phyloP scores from a whole-genome alignment of 1,284 basidiomycete species.

The Puccinia horiana region DNA sequence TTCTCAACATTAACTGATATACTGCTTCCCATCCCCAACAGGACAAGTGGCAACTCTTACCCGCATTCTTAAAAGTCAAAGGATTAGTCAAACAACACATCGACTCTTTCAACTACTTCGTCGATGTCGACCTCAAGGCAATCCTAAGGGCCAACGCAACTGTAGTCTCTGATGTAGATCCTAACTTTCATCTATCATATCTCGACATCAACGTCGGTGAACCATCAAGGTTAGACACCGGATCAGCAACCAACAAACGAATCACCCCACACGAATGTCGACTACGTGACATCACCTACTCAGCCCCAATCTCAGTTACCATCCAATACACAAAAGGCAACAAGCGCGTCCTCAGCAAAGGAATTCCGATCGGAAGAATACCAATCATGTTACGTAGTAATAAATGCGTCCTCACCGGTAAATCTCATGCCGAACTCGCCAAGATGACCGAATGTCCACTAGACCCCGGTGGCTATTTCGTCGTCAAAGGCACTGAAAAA shows the following conservation, averaged over 20 bases:
- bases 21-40: conserved; percentile 57
- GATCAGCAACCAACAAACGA: conserved; percentile 71
- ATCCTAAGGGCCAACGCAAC: conserved; percentile 88
- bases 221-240: conserved; percentile 82
- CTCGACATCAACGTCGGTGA: conserved; percentile 89
- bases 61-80: conserved; percentile 92
- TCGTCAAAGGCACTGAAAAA: conserved; percentile 99
- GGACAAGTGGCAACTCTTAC: conserved; percentile 96
- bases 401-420: conserved; percentile 83
- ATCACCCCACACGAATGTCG: conserved; percentile 98
- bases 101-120: conserved; percentile 99
- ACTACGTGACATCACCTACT: conserved; percentile 91
- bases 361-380: conserved; percentile 84
- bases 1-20: too few species aligned
- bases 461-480: conserved; percentile 98
- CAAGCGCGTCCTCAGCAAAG: conserved; percentile 78
- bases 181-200: conserved; percentile 95
- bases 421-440: conserved; percentile 77
- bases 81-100: conserved; percentile 99
- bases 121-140: conserved; percentile 94
- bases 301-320: conserved; percentile 89
- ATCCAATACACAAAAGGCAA: conserved; percentile 94
- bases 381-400: conserved; percentile 97
- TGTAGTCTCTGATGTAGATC: conserved; percentile 94
- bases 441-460: conserved; percentile 94